Conservation (phyloP, 352 stramenopile genomes). For the Globisporangium orthogonon region DNA sequence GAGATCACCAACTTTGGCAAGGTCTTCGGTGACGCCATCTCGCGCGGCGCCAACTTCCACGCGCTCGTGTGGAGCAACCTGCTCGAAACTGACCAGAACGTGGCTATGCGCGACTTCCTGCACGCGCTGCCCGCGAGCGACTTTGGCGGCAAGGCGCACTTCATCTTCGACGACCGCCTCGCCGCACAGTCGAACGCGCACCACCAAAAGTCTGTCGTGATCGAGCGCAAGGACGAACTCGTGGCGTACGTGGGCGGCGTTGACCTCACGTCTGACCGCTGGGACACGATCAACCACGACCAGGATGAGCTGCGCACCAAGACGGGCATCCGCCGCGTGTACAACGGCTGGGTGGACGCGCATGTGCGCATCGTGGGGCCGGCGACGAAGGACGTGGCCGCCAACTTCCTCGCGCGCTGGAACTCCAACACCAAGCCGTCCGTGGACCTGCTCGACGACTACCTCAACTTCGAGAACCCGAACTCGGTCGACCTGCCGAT, state of each 20-base stretch:
- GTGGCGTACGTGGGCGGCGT: constrained; percentile 45
- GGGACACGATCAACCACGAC: constrained; percentile 53
- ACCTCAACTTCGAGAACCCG: constrained; percentile 45
- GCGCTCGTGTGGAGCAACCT: constrained; percentile 65
- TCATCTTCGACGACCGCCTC: constrained; percentile 51
- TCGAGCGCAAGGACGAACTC: constrained; percentile 4
- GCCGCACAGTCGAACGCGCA: constrained; percentile 21
- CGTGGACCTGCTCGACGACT: constrained; percentile 17
- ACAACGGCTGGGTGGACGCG: constrained; percentile 54
- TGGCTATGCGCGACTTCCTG: constrained; percentile 43
- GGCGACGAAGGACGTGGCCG: constrained; percentile 34
- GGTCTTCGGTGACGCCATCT: constrained; percentile 22
- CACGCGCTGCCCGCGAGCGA: constrained; percentile 19
- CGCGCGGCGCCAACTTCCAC: constrained; percentile 32
- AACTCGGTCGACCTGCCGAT: constrained; percentile 1
- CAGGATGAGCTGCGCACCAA: constrained; percentile 24
- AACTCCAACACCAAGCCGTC: constrained; percentile 30
- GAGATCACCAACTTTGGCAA: constrained; percentile 17
- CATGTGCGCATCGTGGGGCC: constrained; percentile 36
- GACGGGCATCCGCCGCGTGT: constrained; percentile 17
- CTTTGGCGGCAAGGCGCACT: constrained; percentile 20
- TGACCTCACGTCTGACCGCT: constrained; percentile 47
- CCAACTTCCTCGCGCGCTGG: constrained; percentile 49
- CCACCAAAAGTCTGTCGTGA: constrained; percentile 43
- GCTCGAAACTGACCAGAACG: constrained; percentile 42